Base-by-base conservation (phyloP, 2,329 filamentous ascomycete genomes). In the Aulographum hederae region DNA sequence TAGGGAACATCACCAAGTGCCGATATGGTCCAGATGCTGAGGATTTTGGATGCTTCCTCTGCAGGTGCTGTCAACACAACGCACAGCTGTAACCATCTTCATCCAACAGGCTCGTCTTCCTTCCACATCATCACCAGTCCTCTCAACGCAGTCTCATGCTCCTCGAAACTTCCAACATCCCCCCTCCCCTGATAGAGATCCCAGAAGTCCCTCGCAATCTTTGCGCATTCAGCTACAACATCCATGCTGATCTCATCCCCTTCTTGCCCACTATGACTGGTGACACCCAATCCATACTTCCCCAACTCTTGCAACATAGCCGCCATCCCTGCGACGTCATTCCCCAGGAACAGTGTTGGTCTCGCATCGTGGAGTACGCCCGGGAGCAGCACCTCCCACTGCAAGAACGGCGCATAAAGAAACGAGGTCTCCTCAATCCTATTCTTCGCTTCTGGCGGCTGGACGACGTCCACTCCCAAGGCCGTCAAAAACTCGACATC, bases 331-430 rank as follows among this genome's bases (percentile, higher is more conserved):
- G n/a, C 11, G 4, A 36, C 13, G 19, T 36, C 32, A 11, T 17
- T 26, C 3, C 13, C 14, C 11, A 36, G 11, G 30, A 17, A 36
- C 16, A 36, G 15, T 5, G 18, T 26, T 15, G 32, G 25, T 11
- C 19, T 17, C 17, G 6, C 17, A 6, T 8, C 10, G 10, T 8
- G 6, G 18, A 36, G 26, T 13, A 35, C 17, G 4, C 35, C 25
- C 13, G 18, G 15, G 13, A 36, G 31, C 13, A 36, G 13, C n/a
- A 34, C 19, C 13, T 21, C n/a, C 34, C 25, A 34, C 26, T 28
- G 17, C 32, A 36, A 11, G 21, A 36, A 36, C 11, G 34, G 34
- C 26, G 31, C 34, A 25, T 23, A 36, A 4, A 36, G 18, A 16
- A 36, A 16, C 19, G 26, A 35, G 6, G 14, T 6, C 17, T n/a